phyloP scores from a whole-genome alignment of 305 asterid genomes.

The Nicotiana rustica region DNA sequence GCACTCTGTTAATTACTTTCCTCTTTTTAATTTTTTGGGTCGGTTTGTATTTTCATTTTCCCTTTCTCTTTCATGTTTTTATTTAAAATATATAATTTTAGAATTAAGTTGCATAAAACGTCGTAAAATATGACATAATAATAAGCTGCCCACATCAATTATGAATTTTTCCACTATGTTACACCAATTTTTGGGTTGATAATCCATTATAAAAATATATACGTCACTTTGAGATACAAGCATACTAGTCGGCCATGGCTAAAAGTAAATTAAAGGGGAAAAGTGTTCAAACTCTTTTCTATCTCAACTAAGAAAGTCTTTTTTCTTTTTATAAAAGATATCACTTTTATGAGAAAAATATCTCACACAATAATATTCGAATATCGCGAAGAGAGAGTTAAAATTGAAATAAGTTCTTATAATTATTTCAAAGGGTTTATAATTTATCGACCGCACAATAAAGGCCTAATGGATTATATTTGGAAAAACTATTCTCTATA shows the following conservation, averaged over 20 bases:
- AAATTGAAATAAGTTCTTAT: background rate
- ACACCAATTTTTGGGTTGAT: background rate
- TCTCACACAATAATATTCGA: background rate
- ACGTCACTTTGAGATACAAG: background rate
- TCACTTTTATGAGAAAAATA: background rate
- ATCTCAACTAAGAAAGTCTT: background rate
- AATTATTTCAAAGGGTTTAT: background rate
- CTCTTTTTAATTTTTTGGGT: no score
- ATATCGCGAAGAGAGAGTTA: background rate
- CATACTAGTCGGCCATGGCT: background rate
- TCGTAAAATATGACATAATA: background rate
- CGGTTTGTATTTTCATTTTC: background rate
- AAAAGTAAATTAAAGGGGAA: background rate
- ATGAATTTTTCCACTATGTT: background rate
- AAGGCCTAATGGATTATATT: no score
- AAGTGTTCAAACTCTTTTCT: background rate
- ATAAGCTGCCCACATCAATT: background rate
- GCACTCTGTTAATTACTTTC: no score
- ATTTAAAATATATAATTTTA: background rate
- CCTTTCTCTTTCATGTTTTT: background rate
- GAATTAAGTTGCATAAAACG: background rate
- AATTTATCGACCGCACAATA: background rate
- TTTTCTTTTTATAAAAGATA: background rate
- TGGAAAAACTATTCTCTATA: no score
- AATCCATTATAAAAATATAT: background rate